Conservation (phyloP, 306 rosid genomes). For the Astragalus membranaceus region DNA sequence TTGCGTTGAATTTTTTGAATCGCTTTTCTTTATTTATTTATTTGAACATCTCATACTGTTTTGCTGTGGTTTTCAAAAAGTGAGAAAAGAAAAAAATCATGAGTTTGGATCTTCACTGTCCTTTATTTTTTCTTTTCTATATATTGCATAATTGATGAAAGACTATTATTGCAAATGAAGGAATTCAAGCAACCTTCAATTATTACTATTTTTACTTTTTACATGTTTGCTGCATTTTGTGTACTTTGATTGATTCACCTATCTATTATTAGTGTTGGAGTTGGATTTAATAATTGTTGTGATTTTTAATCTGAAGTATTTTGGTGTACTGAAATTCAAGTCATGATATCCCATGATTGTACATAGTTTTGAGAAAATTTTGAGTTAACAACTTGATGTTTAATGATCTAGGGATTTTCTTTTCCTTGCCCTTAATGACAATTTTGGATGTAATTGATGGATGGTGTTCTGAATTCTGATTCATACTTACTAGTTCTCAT, state of each 20-base stretch:
- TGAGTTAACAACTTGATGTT: background rate
- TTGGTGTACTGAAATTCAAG: background rate
- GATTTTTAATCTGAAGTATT: background rate
- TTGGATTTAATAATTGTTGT: background rate
- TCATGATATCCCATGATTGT: background rate
- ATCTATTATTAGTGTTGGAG: background rate
- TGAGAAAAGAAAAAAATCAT: conserved; percentile 10
- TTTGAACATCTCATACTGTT: conserved; percentile 15
- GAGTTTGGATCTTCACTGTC: conserved; percentile 27
- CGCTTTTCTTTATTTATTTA: background rate
- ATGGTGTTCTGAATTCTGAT: background rate
- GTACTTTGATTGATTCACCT: background rate
- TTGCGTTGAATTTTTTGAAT: conserved; percentile 27
- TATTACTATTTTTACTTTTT: background rate
- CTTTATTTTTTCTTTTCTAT: background rate
- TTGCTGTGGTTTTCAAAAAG: conserved; percentile 4
- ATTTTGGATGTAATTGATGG: conserved; percentile 8
- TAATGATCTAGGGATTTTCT: conserved; percentile 10
- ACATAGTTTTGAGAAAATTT: background rate
- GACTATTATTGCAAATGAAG: background rate
- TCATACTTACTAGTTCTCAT: background rate
- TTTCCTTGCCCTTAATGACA: background rate
- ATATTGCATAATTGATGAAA: background rate
- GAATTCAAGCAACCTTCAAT: background rate
- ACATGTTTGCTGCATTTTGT: background rate